Percentiles rank a stretch among this genome's conserved stretches.
Conservation (phyloP, 2,329 filamentous ascomycete genomes). For the Boeremia lycopersici region DNA sequence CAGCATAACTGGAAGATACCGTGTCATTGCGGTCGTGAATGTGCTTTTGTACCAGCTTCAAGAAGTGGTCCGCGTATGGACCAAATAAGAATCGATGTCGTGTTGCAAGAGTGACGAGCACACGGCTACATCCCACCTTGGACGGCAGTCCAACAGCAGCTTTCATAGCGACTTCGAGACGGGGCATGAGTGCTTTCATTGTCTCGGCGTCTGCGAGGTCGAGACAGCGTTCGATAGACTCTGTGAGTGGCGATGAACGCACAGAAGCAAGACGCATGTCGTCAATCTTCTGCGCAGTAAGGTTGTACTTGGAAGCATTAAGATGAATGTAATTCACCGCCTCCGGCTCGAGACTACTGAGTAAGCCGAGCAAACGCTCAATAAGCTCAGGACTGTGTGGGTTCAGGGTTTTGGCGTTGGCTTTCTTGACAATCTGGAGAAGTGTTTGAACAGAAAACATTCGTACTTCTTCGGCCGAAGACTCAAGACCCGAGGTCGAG, state of each 20-base stretch:
- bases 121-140: constrained; percentile 87
- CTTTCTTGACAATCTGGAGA: constrained; percentile 87
- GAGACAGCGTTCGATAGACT: constrained; percentile 87
- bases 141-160: constrained; percentile 88
- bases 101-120: constrained; percentile 84
- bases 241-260: constrained; percentile 85
- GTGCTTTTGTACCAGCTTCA: constrained; percentile 79
- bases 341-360: constrained; percentile 89
- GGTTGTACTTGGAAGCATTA: constrained; percentile 80
- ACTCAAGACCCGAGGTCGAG: constrained; percentile 87
- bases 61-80: constrained; percentile 75
- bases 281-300: constrained; percentile 89
- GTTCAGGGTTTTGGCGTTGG: constrained; percentile 73
- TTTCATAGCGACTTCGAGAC: constrained; percentile 80
- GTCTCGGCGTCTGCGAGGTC: constrained; percentile 79
- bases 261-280: constrained; percentile 82
- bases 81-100: constrained; percentile 76
- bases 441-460: constrained; percentile 79
- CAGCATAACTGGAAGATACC: constrained; percentile 86
- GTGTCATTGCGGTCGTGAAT: constrained; percentile 92
- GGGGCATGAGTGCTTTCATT: constrained; percentile 75
- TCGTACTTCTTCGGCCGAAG: constrained; percentile 84
- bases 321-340: constrained; percentile 92
- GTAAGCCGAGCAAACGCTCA: constrained; percentile 76
- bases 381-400: constrained; percentile 83